These are phyloP conservation scores for Mycena belliarum DNA, from an alignment of 768 basidiomycete species.

Conservation along the genomic window DNA sequence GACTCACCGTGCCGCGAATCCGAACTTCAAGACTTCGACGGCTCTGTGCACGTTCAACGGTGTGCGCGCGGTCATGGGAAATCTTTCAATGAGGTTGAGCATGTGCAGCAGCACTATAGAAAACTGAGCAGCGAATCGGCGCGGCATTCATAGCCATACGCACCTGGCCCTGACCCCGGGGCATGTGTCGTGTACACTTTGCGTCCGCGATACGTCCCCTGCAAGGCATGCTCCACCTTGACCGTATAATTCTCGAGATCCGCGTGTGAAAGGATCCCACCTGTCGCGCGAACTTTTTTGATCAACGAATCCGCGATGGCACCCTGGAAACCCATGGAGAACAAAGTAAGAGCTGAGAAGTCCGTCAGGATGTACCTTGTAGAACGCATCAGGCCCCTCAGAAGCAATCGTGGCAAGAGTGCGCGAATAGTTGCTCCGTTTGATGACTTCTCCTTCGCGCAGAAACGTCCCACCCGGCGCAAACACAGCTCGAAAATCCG, in stretches of 20 bases:
- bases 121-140: not conserved
- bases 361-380: constrained; percentile 50
- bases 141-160: constrained; percentile 12
- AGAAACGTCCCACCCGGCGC: constrained; percentile 74
- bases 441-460: constrained; percentile 73
- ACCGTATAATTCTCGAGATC: constrained; percentile 76
- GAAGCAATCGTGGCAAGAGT: constrained; percentile 76
- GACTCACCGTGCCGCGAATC: constrained; percentile 49
- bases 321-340: constrained; percentile 46
- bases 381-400: constrained; percentile 81
- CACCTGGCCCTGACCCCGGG: constrained; percentile 81
- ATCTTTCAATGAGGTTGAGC: constrained; percentile 89
- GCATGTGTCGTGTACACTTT: constrained; percentile 84
- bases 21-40: constrained; percentile 83
- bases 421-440: constrained; percentile 70
- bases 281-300: constrained; percentile 64
- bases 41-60: constrained; percentile 74
- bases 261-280: constrained; percentile 76
- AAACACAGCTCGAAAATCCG: constrained; percentile 84
- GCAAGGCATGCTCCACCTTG: constrained; percentile 68
- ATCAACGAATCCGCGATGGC: constrained; percentile 80
- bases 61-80: constrained; percentile 52
- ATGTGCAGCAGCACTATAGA: constrained; percentile 76
- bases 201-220: constrained; percentile 74
- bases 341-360: constrained; percentile 18